A percentile compares a stretch with the other conserved stretches of the same genome.
Conservation (phyloP, 2,329 filamentous ascomycete species). For the Pseudocercospora crystallina region DNA sequence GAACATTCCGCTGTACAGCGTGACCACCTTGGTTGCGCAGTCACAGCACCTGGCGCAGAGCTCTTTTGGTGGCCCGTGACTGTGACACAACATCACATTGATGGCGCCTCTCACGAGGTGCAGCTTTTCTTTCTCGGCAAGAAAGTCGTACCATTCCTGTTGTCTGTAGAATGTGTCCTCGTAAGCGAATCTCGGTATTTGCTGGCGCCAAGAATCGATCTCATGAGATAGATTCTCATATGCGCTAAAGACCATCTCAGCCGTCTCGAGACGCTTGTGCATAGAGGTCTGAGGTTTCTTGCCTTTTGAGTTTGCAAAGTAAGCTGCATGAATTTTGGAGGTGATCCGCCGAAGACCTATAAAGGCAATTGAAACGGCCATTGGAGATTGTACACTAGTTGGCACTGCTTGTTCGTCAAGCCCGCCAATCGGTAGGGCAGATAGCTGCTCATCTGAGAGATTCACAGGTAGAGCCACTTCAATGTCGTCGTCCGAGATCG, state of each 20-base stretch:
- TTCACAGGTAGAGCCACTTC: slow-evolving; percentile 37
- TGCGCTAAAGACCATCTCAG: slow-evolving; percentile 18
- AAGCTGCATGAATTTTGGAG: slow-evolving; percentile 36
- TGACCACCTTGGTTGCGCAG: slow-evolving; percentile 41
- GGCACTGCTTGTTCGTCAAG: too few relatives aligned
- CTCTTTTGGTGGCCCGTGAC: slow-evolving; percentile 8
- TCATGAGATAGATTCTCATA: slow-evolving; percentile 24
- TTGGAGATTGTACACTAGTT: slow-evolving; percentile 26
- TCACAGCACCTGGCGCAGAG: slow-evolving; percentile 14
- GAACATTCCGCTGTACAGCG: slow-evolving; percentile 41
- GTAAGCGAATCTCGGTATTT: slow-evolving; percentile 34
- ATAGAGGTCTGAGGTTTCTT: neutral
- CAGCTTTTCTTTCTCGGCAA: slow-evolving; percentile 43
- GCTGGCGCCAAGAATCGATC: slow-evolving; percentile 39
- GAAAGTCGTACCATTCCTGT: slow-evolving; percentile 47
- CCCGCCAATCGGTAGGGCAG: neutral
- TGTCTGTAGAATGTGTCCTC: slow-evolving; percentile 46
- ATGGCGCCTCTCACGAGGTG: slow-evolving; percentile 44
- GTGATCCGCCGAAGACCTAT: slow-evolving; percentile 44
- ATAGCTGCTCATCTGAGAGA: slow-evolving; percentile 35
- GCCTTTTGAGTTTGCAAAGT: slow-evolving; percentile 5
- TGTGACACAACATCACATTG: slow-evolving; percentile 40
- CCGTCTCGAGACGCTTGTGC: slow-evolving; percentile 33
- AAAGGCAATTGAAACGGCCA: slow-evolving; percentile 42
- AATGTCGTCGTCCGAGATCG: slow-evolving; percentile 44